Conservation (phyloP, 208 protist species). For the Trypanosomatidae sp. region DNA sequence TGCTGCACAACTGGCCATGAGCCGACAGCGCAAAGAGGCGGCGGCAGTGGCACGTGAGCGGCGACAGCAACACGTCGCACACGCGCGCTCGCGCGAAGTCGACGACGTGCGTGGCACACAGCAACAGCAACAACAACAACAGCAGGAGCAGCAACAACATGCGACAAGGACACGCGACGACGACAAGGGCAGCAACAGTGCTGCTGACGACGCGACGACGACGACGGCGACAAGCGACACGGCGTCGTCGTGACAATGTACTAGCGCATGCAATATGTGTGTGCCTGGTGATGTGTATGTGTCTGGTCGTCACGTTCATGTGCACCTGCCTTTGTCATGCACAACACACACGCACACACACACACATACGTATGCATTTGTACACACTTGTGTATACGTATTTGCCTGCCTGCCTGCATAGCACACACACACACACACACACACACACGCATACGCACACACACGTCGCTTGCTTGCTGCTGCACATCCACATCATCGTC, state of each 20-base stretch:
- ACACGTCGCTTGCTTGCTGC: too few species aligned
- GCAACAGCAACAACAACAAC: neutral
- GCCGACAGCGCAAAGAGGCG: slow-evolving; percentile 35
- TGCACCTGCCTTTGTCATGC: too few species aligned
- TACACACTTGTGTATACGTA: neutral
- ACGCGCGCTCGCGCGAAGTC: neutral
- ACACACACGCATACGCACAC: neutral
- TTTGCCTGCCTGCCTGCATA: neutral
- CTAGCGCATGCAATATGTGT: too few species aligned
- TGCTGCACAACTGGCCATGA: slow-evolving; percentile 60
- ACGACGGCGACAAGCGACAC: too few species aligned
- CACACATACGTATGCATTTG: too few species aligned
- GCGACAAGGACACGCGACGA: neutral
- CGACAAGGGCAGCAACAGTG: neutral
- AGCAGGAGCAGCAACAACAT: neutral
- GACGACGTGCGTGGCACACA: neutral
- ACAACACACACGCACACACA: too few species aligned
- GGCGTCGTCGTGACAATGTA: too few species aligned
- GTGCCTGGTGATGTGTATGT: too few species aligned
- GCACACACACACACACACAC: neutral
- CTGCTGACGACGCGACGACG: too few species aligned
- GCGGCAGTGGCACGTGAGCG: slow-evolving; percentile 26
- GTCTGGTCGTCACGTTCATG: too few species aligned
- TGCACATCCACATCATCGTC: neutral
- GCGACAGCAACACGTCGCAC: slow-evolving; percentile 9